Evolutionary conservation across 1,139 yeast genomes (phyloP).

Genomic region (Yamadazyma siamensis): DNA sequence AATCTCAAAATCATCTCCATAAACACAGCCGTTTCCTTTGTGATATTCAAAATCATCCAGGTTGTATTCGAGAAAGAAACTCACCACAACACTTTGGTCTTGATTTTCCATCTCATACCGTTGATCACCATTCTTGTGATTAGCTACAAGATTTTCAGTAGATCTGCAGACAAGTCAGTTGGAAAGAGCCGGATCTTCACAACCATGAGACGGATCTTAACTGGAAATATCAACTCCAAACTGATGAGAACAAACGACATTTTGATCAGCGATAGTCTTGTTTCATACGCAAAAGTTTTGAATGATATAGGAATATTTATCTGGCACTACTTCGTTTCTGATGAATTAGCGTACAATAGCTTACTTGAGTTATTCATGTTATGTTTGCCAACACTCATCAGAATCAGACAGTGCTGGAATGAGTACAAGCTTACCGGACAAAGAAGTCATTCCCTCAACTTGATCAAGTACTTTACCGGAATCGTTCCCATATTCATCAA

Average conservation of each 20-base stretch:
- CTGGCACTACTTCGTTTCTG: conserved; percentile 29
- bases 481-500: conserved; percentile 59
- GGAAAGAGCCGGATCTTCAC: conserved; percentile 47
- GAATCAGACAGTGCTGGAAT: conserved; percentile 75
- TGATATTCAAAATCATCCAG: conserved; percentile 19
- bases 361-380: conserved; percentile 48
- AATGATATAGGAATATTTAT: conserved; percentile 60
- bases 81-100: conserved; percentile 10
- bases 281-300: conserved; percentile 73
- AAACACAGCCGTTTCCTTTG: conserved; percentile 21
- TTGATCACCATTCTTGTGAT: conserved; percentile 16
- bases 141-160: conserved; percentile 18
- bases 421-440: conserved; percentile 59
- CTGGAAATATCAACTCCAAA: conserved; percentile 53
- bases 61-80: conserved; percentile 11
- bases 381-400: conserved; percentile 63
- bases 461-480: conserved; percentile 69
- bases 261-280: conserved; percentile 72
- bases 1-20: conserved; percentile 21
- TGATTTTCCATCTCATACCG: conserved; percentile 18
- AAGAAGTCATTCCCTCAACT: conserved; percentile 59
- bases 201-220: conserved; percentile 50
- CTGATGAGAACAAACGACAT: conserved; percentile 74
- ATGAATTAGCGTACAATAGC: conserved; percentile 24
- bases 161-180: conserved; percentile 10